These are phyloP conservation scores for Ascochyta lentis DNA, from an alignment of 2,329 filamentous ascomycete genomes.

Conservation along the genomic window DNA sequence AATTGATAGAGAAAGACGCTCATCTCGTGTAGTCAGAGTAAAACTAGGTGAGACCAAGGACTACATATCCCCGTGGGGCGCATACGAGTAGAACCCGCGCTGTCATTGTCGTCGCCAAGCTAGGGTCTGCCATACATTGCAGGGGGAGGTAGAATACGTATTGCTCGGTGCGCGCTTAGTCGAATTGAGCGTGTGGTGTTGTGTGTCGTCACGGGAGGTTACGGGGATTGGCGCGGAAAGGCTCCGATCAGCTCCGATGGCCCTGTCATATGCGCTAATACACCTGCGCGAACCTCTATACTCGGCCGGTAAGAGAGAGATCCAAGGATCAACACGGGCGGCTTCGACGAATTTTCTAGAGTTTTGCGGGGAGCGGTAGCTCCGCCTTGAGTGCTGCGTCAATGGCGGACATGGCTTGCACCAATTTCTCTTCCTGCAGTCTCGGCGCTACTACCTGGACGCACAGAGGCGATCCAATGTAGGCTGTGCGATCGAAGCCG, in stretches of 20 bases:
- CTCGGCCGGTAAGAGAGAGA: slow-evolving; percentile 13
- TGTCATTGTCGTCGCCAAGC: slow-evolving; percentile 11
- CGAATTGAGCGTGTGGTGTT: slow-evolving; percentile 10
- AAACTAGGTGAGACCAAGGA: not conserved
- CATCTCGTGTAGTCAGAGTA: not conserved
- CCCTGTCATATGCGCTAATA: slow-evolving; percentile 5
- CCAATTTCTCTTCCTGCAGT: slow-evolving; percentile 61
- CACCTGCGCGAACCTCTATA: slow-evolving; percentile 2
- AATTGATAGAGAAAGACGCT: not conserved
- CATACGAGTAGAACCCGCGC: slow-evolving; percentile 11
- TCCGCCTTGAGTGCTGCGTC: slow-evolving; percentile 52
- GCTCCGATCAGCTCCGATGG: not conserved
- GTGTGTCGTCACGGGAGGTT: slow-evolving; percentile 1
- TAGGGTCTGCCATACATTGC: not conserved
- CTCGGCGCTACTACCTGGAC: slow-evolving; percentile 65
- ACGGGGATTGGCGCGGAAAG: slow-evolving; percentile 1
- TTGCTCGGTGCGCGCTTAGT: slow-evolving; percentile 14
- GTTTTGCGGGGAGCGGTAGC: slow-evolving; percentile 17
- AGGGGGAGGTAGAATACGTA: slow-evolving; percentile 7
- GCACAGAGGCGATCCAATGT: slow-evolving; percentile 61
- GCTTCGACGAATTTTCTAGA: slow-evolving; percentile 16
- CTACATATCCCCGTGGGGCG: slow-evolving; percentile 6
- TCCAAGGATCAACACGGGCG: not conserved
- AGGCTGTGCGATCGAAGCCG: slow-evolving; percentile 60
- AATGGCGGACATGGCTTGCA: slow-evolving; percentile 61